Evolutionary conservation across 805 yeast species (phyloP).

Genomic region (Hanseniaspora mollemarum): DNA sequence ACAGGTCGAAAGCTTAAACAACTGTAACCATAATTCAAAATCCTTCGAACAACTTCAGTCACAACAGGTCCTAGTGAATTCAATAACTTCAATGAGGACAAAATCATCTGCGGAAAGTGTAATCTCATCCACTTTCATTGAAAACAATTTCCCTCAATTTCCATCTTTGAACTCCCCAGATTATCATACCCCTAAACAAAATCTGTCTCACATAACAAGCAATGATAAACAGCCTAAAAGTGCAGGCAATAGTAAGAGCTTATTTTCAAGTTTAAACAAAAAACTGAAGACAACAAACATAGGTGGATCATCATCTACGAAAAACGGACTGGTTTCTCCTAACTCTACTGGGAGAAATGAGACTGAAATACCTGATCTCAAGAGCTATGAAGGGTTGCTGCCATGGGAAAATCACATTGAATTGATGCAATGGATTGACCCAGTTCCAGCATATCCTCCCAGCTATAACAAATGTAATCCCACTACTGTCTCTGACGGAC

Average conservation of each 20-base stretch:
- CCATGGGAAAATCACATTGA: constrained; percentile 19
- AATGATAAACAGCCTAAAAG: neutral
- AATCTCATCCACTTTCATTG: constrained; percentile 11
- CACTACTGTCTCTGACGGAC: constrained; percentile 17
- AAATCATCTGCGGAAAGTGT: constrained; percentile 12
- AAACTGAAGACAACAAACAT: constrained; percentile 1
- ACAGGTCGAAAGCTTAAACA: neutral
- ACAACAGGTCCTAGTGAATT: neutral
- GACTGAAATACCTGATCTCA: neutral
- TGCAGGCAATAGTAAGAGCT: neutral
- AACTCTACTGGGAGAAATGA: neutral
- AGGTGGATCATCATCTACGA: neutral
- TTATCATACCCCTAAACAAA: neutral
- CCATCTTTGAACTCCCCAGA: neutral
- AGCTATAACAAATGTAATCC: constrained; percentile 24
- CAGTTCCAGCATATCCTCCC: constrained; percentile 31
- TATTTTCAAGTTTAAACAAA: neutral
- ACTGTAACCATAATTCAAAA: neutral
- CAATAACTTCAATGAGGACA: constrained; percentile 1
- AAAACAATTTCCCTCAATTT: constrained; percentile 12
- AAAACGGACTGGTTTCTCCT: neutral
- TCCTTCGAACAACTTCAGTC: neutral
- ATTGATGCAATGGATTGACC: constrained; percentile 29
- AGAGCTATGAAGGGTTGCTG: neutral
- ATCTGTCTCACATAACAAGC: too few relatives aligned